Conservation (phyloP, 768 basidiomycete species). For the Hericium coralloides region DNA sequence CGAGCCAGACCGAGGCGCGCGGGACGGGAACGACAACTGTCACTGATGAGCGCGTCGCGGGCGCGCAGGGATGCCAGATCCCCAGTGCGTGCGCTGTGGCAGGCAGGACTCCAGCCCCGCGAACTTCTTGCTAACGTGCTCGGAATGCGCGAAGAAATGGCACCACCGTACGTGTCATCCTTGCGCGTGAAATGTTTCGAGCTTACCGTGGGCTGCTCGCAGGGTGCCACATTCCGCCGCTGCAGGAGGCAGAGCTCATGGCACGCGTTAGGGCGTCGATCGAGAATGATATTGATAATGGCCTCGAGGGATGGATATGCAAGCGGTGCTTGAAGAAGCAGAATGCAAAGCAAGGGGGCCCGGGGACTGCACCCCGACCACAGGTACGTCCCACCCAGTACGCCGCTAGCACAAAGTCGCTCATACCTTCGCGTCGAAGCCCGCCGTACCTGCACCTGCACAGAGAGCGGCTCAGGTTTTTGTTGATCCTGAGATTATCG, state of each 20-base stretch:
- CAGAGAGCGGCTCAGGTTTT: background rate
- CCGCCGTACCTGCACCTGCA: background rate
- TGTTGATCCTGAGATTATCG: too few relatives aligned
- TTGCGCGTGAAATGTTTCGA: background rate
- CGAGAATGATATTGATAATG: background rate
- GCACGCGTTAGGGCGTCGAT: background rate
- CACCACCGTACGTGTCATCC: background rate
- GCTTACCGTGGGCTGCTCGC: background rate
- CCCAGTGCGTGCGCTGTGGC: conserved; percentile 20
- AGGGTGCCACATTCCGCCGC: conserved; percentile 1
- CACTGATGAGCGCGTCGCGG: background rate
- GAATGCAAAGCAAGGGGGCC: background rate
- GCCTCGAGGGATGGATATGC: background rate
- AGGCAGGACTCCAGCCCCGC: conserved; percentile 17
- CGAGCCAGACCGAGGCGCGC: background rate
- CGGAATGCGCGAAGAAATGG: conserved; percentile 18
- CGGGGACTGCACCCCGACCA: background rate
- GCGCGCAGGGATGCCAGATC: background rate
- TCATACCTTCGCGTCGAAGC: background rate
- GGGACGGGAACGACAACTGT: background rate
- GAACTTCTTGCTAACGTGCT: conserved; percentile 27
- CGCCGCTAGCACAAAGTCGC: too few relatives aligned
- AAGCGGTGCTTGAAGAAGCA: background rate
- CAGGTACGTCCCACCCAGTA: background rate
- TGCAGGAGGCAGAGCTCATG: background rate